A percentile compares a stretch with the other conserved stretches of the same genome.
These are phyloP conservation scores for Paecilomyces fulvus DNA, from an alignment of 2,329 filamentous ascomycete genomes.

Conservation along the genomic window DNA sequence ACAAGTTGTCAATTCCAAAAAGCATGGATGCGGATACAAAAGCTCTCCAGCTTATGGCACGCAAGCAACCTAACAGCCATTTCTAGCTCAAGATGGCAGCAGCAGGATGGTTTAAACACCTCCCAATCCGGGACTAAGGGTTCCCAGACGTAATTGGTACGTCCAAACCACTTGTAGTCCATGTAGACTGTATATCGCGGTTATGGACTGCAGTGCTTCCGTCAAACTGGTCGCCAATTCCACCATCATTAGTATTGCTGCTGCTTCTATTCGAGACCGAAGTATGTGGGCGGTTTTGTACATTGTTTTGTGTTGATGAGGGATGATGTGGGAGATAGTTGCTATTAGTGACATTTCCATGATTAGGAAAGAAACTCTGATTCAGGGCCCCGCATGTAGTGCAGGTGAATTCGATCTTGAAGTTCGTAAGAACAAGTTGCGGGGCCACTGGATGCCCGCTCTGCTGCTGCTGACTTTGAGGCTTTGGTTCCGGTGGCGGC, in stretches of 20 bases:
- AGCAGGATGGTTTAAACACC: background rate
- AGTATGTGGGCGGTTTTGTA: slow-evolving; percentile 11
- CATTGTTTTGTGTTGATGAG: slow-evolving; percentile 11
- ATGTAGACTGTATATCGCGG: slow-evolving; percentile 20
- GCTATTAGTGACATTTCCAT: slow-evolving; percentile 24
- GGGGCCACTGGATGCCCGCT: slow-evolving; percentile 17
- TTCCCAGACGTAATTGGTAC: slow-evolving; percentile 17
- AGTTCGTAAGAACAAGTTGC: slow-evolving; percentile 26
- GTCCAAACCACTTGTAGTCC: slow-evolving; percentile 18
- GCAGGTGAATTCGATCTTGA: slow-evolving; percentile 34
- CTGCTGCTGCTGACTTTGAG: slow-evolving; percentile 13
- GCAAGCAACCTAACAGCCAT: background rate
- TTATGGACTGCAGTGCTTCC: slow-evolving; percentile 14
- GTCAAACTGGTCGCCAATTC: slow-evolving; percentile 12
- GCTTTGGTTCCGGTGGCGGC: slow-evolving; percentile 14
- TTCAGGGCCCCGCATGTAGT: slow-evolving; percentile 30
- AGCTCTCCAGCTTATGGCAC: no score
- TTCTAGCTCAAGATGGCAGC: background rate
- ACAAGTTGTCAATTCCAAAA: no score
- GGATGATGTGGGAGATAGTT: slow-evolving; percentile 19
- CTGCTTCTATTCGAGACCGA: slow-evolving; percentile 12
- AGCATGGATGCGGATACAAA: no score
- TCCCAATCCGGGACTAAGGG: background rate
- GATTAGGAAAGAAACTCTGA: slow-evolving; percentile 30
- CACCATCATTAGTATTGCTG: slow-evolving; percentile 10